phyloP scores from a whole-genome alignment of 306 rosid genomes.

The Sicyos baderoa region DNA sequence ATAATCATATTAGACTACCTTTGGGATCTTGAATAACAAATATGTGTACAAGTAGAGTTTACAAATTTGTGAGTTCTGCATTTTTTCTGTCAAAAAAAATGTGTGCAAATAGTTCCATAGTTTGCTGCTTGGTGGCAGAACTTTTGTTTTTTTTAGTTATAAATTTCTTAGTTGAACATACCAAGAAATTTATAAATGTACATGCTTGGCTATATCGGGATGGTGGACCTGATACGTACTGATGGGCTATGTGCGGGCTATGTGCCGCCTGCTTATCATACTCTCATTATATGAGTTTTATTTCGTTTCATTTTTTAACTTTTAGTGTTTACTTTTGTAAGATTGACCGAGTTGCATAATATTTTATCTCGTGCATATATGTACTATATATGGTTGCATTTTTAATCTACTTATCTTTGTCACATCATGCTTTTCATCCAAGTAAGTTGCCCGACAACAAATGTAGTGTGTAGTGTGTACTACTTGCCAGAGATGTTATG shows the following conservation, averaged over 20 bases:
- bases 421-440: slow-evolving; percentile 1
- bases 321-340: background rate
- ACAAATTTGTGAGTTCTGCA: too few species aligned
- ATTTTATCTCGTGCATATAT: background rate
- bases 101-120: background rate
- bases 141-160: background rate
- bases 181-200: background rate
- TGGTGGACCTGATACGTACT: background rate
- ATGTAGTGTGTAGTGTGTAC: background rate
- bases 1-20: background rate
- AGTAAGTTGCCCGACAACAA: background rate
- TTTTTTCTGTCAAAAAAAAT: too few species aligned
- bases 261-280: background rate
- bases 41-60: background rate
- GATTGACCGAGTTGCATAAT: background rate
- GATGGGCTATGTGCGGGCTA: background rate
- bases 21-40: background rate
- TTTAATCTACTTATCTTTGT: background rate
- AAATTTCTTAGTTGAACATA: background rate
- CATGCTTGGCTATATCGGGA: background rate
- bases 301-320: background rate
- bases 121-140: background rate
- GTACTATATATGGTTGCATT: background rate
- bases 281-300: background rate
- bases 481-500: background rate